phyloP scores from a whole-genome alignment of 345 rosid genomes.

The Physaria fendleri region DNA sequence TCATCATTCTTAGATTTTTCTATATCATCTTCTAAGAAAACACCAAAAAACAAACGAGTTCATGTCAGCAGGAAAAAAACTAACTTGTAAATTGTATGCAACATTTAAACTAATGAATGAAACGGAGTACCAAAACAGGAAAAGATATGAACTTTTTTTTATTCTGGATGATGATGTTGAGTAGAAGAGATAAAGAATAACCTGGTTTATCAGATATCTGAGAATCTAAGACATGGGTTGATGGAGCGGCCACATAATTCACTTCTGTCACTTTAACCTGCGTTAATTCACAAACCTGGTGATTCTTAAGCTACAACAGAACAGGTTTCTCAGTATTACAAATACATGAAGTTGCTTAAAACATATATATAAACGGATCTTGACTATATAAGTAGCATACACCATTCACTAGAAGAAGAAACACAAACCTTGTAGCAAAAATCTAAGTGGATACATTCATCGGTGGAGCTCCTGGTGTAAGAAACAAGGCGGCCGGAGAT shows the following conservation, averaged over 20 bases:
- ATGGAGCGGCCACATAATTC: constrained; percentile 36
- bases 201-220: constrained; percentile 32
- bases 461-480: constrained; percentile 13
- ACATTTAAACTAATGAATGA: neutral
- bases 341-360: neutral
- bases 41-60: constrained; percentile 10
- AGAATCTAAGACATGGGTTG: constrained; percentile 10
- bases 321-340: neutral
- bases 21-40: neutral
- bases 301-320: neutral
- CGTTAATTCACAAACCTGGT: neutral
- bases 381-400: neutral
- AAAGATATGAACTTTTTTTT: neutral
- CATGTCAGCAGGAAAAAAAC: neutral
- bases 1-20: constrained; percentile 21
- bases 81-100: neutral
- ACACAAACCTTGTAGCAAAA: constrained; percentile 40
- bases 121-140: neutral
- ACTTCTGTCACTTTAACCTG: constrained; percentile 57
- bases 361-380: neutral
- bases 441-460: constrained; percentile 19
- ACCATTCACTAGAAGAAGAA: neutral
- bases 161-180: neutral
- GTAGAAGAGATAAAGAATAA: constrained; percentile 18
- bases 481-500: constrained; percentile 51